Evolutionary conservation across 1,139 yeast species (phyloP).

Genomic region (Scheffersomyces lignicola): DNA sequence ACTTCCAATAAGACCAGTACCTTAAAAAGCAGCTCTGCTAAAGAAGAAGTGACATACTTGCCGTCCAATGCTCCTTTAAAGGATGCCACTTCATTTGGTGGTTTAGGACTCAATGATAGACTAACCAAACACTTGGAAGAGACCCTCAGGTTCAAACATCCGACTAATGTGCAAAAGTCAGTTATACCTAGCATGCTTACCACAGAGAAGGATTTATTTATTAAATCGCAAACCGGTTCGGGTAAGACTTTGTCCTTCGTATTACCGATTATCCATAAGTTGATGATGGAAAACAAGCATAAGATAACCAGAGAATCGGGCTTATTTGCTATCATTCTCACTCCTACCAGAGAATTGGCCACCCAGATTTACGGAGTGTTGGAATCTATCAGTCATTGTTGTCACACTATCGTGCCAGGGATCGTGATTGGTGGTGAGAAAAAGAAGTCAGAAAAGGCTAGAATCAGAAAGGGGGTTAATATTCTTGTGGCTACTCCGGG

Average conservation of each 20-base stretch:
- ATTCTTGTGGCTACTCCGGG: slow-evolving; percentile 93
- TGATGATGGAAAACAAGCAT: slow-evolving; percentile 53
- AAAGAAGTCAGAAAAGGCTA: slow-evolving; percentile 88
- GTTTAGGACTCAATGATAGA: slow-evolving; percentile 63
- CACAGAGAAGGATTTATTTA: slow-evolving; percentile 67
- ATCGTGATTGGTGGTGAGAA: slow-evolving; percentile 94
- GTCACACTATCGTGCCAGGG: slow-evolving; percentile 87
- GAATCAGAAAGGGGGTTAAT: slow-evolving; percentile 87
- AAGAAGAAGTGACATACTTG: slow-evolving; percentile 19
- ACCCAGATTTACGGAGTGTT: slow-evolving; percentile 86
- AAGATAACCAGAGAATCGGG: slow-evolving; percentile 73
- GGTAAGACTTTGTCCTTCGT: slow-evolving; percentile 89
- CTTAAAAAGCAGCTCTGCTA: not conserved
- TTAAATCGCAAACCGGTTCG: slow-evolving; percentile 95
- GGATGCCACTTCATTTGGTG: slow-evolving; percentile 68
- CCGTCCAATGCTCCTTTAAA: slow-evolving; percentile 87
- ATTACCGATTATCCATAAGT: slow-evolving; percentile 73
- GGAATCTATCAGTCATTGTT: slow-evolving; percentile 66
- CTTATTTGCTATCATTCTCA: slow-evolving; percentile 78
- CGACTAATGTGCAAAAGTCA: slow-evolving; percentile 83
- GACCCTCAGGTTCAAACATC: slow-evolving; percentile 61
- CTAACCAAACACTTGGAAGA: slow-evolving; percentile 57
- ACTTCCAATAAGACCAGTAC: slow-evolving; percentile 57
- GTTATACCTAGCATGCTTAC: slow-evolving; percentile 70
- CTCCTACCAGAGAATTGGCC: slow-evolving; percentile 94